Evolutionary conservation across 1,139 yeast species (phyloP), one percentile per base, ranked within the genome.

Genomic region (Debaryomycetaceae sp.): DNA sequence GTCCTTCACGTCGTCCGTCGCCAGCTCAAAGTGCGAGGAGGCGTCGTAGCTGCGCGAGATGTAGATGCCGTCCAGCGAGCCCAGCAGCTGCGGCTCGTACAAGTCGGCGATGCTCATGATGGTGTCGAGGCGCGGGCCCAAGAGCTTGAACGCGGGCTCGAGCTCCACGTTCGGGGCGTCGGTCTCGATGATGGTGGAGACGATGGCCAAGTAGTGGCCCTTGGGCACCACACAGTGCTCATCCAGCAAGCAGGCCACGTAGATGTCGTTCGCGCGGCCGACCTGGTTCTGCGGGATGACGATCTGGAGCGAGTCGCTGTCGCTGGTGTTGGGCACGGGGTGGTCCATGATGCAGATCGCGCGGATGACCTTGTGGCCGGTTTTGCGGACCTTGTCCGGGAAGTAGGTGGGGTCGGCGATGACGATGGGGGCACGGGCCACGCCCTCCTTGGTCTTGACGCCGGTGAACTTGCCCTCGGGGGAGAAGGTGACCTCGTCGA

Each of bases 401-500:
- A 90, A 90, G 53, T 90, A 90, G 12, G 98, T 90, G 34, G 99
- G 99, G 53, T 90, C 99, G 22, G 96, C 96, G 61, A 90, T 86
- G 25, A 90, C 94, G 37, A 86, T 65, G 40, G 95, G 95, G 1
- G 98, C 95, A 47, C 73, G 78, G 20, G 95, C 96, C 25, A 69
- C 70, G 40, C 95, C 97, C 44, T 86, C 93, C 37, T 87, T 92
- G 30, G 96, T 81, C 43, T 75, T 73, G 31, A 90, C 94, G 32
- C 96, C 96, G 23, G 69, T 67, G 43, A 86, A 86, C 49, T 77
- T 79, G 27, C 78, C 80, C 19, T 74, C 75, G 15, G 69, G 77
- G 30, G 69, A 76, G 51, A 79, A 86, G 31, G 80, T 68, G 19
- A 86, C 70, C 55, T 87, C 95, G 37, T 90, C 95, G 37, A 92